These are phyloP conservation scores for Kodamaea jinghongensis DNA, from an alignment of 805 yeast species.

Conservation along the genomic window DNA sequence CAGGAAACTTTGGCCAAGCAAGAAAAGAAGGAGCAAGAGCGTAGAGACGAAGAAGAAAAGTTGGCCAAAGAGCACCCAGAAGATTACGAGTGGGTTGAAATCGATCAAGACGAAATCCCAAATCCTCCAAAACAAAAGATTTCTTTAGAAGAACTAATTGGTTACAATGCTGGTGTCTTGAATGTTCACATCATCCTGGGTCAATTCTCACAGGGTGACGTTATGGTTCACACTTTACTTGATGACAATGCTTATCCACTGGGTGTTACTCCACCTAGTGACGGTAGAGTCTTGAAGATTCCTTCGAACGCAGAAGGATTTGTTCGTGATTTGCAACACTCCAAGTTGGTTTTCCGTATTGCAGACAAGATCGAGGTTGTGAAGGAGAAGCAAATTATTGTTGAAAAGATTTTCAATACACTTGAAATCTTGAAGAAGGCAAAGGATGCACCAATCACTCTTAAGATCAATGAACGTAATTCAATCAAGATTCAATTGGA, in stretches of 20 bases:
- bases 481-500: constrained; percentile 50
- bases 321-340: constrained; percentile 67
- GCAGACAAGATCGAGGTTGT: constrained; percentile 50
- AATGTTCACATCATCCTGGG: constrained; percentile 55
- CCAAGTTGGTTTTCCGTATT: constrained; percentile 55
- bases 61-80: constrained; percentile 55
- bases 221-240: constrained; percentile 55
- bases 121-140: constrained; percentile 43
- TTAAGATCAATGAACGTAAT: constrained; percentile 42
- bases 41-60: constrained; percentile 49
- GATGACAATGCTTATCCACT: constrained; percentile 66
- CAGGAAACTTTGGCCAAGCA: constrained; percentile 31
- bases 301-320: constrained; percentile 57
- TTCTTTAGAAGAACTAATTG: constrained; percentile 50
- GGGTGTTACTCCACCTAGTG: constrained; percentile 48
- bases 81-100: constrained; percentile 63
- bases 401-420: constrained; percentile 51
- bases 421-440: constrained; percentile 52
- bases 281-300: constrained; percentile 41
- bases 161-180: constrained; percentile 61
- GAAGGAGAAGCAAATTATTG: constrained; percentile 46
- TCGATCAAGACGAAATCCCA: constrained; percentile 34
- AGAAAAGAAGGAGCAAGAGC: constrained; percentile 37
- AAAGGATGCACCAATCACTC: constrained; percentile 42
- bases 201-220: constrained; percentile 44